Evolutionary conservation across 192 early-diverging fungal genomes (phyloP).

Genomic region (Podochytrium sp.): DNA sequence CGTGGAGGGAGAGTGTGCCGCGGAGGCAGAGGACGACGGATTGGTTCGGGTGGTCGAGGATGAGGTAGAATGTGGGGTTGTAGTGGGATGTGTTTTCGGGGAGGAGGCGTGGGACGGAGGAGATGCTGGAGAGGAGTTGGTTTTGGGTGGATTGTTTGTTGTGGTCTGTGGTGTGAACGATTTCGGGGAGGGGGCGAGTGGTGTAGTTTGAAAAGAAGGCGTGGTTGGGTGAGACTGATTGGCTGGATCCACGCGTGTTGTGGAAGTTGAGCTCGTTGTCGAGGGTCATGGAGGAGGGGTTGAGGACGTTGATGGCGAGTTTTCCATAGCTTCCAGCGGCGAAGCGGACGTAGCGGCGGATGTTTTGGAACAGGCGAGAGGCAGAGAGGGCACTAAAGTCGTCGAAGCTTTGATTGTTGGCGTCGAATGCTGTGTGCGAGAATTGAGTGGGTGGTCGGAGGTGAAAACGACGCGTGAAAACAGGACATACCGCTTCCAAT

Average conservation of each 20-base stretch:
- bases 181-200: conserved; percentile 70
- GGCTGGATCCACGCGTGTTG: neutral
- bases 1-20: conserved; percentile 84
- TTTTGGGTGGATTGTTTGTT: conserved; percentile 15
- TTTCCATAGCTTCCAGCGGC: conserved; percentile 47
- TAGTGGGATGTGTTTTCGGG: conserved; percentile 31
- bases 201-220: conserved; percentile 81
- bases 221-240: conserved; percentile 46
- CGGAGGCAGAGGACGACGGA: conserved; percentile 82
- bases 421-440: neutral
- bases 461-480: too few species aligned
- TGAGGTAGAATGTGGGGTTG: conserved; percentile 69
- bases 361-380: conserved; percentile 8
- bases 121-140: neutral
- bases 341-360: conserved; percentile 48
- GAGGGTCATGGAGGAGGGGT: conserved; percentile 12
- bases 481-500: conserved; percentile 13
- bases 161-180: conserved; percentile 72
- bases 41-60: conserved; percentile 78
- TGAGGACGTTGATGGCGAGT: conserved; percentile 32
- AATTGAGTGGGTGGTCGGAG: neutral
- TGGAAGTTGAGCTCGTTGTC: conserved; percentile 13
- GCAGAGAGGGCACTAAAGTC: neutral
- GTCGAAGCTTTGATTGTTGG: neutral
- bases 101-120: conserved; percentile 5